A percentile compares a stretch with the other conserved stretches of the same genome.
Evolutionary conservation across 768 basidiomycete genomes (phyloP).

Genomic region (Podaxis sp.): DNA sequence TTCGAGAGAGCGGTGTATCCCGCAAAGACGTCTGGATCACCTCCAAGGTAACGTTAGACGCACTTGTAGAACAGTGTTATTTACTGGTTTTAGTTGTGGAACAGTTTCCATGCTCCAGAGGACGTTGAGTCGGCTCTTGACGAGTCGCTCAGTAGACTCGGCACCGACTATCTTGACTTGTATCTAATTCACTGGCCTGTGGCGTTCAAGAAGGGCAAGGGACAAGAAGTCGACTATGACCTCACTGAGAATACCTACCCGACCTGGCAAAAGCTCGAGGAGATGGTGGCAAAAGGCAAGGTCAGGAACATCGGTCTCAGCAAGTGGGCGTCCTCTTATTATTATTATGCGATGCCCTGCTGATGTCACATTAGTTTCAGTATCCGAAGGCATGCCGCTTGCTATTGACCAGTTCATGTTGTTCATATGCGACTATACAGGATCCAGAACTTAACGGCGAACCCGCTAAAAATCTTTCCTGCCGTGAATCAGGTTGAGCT

Average conservation of each 20-base stretch:
- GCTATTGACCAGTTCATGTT: not conserved
- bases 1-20: slow-evolving; percentile 53
- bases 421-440: slow-evolving; percentile 24
- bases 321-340: slow-evolving; percentile 45
- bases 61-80: not conserved
- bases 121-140: slow-evolving; percentile 66
- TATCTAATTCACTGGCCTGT: slow-evolving; percentile 77
- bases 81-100: slow-evolving; percentile 52
- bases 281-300: slow-evolving; percentile 73
- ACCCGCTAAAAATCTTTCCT: slow-evolving; percentile 53
- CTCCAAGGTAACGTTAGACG: slow-evolving; percentile 37
- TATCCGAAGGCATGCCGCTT: slow-evolving; percentile 37
- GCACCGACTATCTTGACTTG: slow-evolving; percentile 70
- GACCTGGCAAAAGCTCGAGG: slow-evolving; percentile 79
- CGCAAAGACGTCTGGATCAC: slow-evolving; percentile 68
- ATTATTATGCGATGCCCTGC: not conserved
- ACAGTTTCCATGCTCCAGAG: slow-evolving; percentile 69
- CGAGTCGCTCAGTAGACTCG: slow-evolving; percentile 56
- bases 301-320: slow-evolving; percentile 77
- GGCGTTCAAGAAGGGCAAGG: slow-evolving; percentile 45
- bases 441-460: slow-evolving; percentile 59
- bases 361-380: slow-evolving; percentile 45
- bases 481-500: slow-evolving; percentile 80
- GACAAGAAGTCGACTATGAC: slow-evolving; percentile 40
- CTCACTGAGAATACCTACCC: slow-evolving; percentile 70